These are phyloP conservation scores for Pichia sp. DNA, from an alignment of 1,139 yeast genomes.

Conservation along the genomic window DNA sequence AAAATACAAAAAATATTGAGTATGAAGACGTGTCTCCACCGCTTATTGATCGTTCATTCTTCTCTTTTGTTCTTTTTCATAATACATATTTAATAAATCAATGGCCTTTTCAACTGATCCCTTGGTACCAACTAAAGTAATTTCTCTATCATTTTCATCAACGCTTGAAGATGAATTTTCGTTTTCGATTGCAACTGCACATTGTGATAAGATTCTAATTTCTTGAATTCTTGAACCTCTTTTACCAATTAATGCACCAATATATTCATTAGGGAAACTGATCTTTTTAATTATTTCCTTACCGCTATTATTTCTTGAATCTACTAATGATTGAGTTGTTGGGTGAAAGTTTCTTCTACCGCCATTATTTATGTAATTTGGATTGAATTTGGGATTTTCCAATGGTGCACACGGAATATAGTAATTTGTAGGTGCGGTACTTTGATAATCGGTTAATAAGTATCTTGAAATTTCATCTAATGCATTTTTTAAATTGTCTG, in stretches of 20 bases:
- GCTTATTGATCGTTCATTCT: slow-evolving; percentile 30
- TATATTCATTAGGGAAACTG: slow-evolving; percentile 73
- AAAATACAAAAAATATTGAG: neutral
- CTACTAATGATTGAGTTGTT: neutral
- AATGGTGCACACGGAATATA: slow-evolving; percentile 50
- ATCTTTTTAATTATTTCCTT: slow-evolving; percentile 37
- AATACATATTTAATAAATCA: slow-evolving; percentile 60
- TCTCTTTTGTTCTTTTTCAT: slow-evolving; percentile 73
- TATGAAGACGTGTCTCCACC: too few relatives aligned
- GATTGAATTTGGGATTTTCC: slow-evolving; percentile 19
- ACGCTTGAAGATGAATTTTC: slow-evolving; percentile 38
- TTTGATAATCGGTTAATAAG: slow-evolving; percentile 64
- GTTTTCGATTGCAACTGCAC: slow-evolving; percentile 57
- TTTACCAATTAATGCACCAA: slow-evolving; percentile 87
- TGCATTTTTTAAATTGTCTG: slow-evolving; percentile 54
- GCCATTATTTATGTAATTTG: slow-evolving; percentile 8
- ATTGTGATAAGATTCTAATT: slow-evolving; percentile 73
- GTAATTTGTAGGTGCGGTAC: slow-evolving; percentile 57
- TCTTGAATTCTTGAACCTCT: slow-evolving; percentile 80
- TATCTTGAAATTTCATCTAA: slow-evolving; percentile 63
- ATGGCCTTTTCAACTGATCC: slow-evolving; percentile 66
- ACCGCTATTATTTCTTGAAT: slow-evolving; percentile 12
- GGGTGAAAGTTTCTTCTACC: neutral
- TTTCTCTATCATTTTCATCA: slow-evolving; percentile 61
- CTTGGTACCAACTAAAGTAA: slow-evolving; percentile 65